Conservation (phyloP, 768 basidiomycete genomes). For the Suillus brevipes region DNA sequence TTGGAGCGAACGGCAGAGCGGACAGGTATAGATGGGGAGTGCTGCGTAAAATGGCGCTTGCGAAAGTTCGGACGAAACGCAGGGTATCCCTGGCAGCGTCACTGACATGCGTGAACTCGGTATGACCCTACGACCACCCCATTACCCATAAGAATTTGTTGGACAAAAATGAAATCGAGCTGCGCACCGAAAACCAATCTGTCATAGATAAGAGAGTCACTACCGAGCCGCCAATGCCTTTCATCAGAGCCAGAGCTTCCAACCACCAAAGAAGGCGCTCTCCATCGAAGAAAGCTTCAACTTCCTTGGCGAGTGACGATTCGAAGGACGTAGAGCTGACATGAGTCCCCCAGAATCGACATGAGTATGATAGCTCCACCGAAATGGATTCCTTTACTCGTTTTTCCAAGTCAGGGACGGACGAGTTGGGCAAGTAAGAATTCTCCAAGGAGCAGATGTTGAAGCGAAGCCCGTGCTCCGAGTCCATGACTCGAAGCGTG, state of each 20-base stretch:
- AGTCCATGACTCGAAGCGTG: conserved; percentile 28
- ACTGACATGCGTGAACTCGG: neutral
- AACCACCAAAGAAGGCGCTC: conserved; percentile 6
- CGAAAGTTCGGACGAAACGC: conserved; percentile 18
- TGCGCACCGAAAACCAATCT: conserved; percentile 3
- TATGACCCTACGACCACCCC: neutral
- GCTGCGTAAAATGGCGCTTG: conserved; percentile 14
- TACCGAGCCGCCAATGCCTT: conserved; percentile 4
- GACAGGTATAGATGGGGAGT: conserved; percentile 28
- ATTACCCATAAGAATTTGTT: neutral
- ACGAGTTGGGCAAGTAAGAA: conserved; percentile 25
- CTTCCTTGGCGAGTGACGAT: conserved; percentile 5
- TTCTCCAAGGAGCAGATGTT: conserved; percentile 17
- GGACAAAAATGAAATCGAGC: neutral
- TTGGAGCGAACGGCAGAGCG: conserved; percentile 24
- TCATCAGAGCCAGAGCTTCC: conserved; percentile 13
- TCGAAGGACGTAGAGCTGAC: conserved; percentile 12
- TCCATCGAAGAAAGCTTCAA: conserved; percentile 23
- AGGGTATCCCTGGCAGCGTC: conserved; percentile 7
- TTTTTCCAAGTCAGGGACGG: conserved; percentile 15
- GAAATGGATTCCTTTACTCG: conserved; percentile 24
- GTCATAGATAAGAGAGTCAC: neutral
- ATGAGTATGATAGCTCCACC: conserved; percentile 29
- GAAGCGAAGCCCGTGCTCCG: conserved; percentile 16
- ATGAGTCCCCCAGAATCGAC: conserved; percentile 35